Evolutionary conservation across 2,329 filamentous ascomycete genomes (phyloP), one percentile per base, ranked within the genome.

Genomic region (Fusarium nelsonii): DNA sequence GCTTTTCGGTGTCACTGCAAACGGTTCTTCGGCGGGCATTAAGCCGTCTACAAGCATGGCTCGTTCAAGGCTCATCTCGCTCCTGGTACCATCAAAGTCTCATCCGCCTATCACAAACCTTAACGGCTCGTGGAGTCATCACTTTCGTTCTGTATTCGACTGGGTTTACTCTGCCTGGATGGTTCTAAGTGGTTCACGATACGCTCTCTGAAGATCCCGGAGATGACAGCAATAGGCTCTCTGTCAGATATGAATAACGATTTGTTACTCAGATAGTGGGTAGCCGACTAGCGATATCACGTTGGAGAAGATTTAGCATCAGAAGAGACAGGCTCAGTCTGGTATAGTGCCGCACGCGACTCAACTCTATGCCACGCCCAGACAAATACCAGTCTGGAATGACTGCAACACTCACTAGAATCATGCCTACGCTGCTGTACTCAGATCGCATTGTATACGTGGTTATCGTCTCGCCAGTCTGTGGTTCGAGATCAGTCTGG

Each of bases 371-470:
- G 16, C 20, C 28, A 30, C 23, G 36, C 34, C 16, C 26, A 26
- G 26, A 39, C 18, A 53, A 39, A 69, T 70, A 30, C 54, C 64
- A 55, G 58, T 51, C 23, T 40, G 34, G 20, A 28, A 53, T 41
- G 54, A 46, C 48, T 68, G 33, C 65, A 58, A 44, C 50, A 56
- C 45, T 63, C 39, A 50, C 66, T 40, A 68, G 62, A 49, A 34
- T 50, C 46, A 37, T 50, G 65, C 44, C 61, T 49, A 34, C 51
- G 23, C 45, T 40, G 23, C 45, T 40, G 23, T 23, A 23, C 23
- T 23, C 23, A 40, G 67, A 70, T 70, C 67, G 56, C 67, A 55
- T 56, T 50, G 66, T 58, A 70, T 68, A 57, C 56, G 49, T n/a
- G 56, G 46, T 41, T 60, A 14, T 57, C 48, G 63, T 46, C 37